Base-by-base conservation (phyloP, 805 yeast species). In the Kuraishia hungarica region DNA sequence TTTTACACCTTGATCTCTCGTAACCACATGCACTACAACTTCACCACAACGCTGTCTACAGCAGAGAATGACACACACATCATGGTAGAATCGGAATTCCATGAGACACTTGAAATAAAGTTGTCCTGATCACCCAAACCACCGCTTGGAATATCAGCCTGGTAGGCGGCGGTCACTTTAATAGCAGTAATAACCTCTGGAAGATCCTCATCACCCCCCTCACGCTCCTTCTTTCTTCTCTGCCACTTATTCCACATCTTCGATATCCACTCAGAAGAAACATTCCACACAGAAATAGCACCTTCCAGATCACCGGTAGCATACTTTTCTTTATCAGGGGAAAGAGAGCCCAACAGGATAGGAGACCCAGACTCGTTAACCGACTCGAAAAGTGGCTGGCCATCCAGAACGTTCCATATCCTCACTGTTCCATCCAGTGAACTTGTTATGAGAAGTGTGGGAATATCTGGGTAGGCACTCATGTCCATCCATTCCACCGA, bases 231-330 rank as follows among this genome's bases (percentile, higher is more conserved):
- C n/a, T 13, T 23, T 10, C 26, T 7, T n/a, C 28, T 48, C 50
- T 48, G 26, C 29, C 50, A 24, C 13, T 24, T 50, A 50, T 15
- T 50, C 28, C 43, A 35, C 43, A 35, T 35, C 11, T 35, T 35
- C 4, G 43, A 35, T 35, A 35, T 35, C 43, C 43, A 35, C 11
- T 35, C 43, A 7, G 43, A 35, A 35, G 54, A 52, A 2, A 80
- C 61, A 56, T 78, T 77, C 78, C 85, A 84, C 0, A 87, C 63
- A 11, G 78, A 67, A 2, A 87, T 73, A 24, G 73, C 72, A 0
- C 93, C 91, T 47, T 80, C 81, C 54, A 81, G 79, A 48, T 85
- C 88, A 1, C 89, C 96, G 1, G 86, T 71, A 0, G 84, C 90
- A 26, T 84, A 66, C 60, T 69, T 74, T 13, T 69, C 64, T 50